A percentile compares a stretch with the other conserved stretches of the same genome.
phyloP scores from a whole-genome alignment of 2,329 filamentous ascomycete species.

The Zopfia rhizophila region DNA sequence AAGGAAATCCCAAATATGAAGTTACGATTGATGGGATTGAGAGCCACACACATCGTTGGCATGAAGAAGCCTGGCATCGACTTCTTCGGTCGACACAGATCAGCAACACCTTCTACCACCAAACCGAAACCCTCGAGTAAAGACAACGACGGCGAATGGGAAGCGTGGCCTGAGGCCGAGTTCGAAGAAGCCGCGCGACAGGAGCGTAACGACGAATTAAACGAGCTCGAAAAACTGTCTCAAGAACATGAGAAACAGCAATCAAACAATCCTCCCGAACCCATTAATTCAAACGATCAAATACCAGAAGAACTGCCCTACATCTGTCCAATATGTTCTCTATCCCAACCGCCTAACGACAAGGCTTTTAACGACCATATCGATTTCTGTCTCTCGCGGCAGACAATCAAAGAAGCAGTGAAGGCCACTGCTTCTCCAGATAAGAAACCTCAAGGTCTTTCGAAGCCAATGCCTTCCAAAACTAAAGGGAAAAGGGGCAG shows the following conservation, averaged over 20 bases:
- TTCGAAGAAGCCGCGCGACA: constrained; percentile 70
- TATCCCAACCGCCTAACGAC: constrained; percentile 80
- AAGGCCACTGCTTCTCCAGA: constrained; percentile 56
- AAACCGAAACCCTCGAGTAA: constrained; percentile 35
- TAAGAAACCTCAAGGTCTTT: constrained; percentile 5
- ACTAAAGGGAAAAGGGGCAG: constrained; percentile 45
- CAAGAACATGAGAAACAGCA: constrained; percentile 61
- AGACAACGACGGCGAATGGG: constrained; percentile 67
- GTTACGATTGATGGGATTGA: constrained; percentile 85
- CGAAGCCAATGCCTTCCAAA: constrained; percentile 23
- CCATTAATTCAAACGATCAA: constrained; percentile 31
- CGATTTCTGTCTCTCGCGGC: constrained; percentile 86
- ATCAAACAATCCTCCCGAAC: constrained; percentile 26
- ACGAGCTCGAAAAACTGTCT: constrained; percentile 69
- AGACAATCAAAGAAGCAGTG: constrained; percentile 85
- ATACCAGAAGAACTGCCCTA: constrained; percentile 64
- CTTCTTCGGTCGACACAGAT: constrained; percentile 74
- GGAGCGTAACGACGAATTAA: constrained; percentile 69
- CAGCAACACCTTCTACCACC: constrained; percentile 17
- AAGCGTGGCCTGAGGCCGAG: constrained; percentile 74
- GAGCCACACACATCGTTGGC: constrained; percentile 87
- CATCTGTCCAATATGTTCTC: constrained; percentile 88
- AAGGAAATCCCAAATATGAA: constrained; percentile 83
- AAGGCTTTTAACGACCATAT: constrained; percentile 88
- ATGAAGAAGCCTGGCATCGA: constrained; percentile 82